Conservation (phyloP, 2,329 filamentous ascomycete species). For the Cladorrhinum sp. region DNA sequence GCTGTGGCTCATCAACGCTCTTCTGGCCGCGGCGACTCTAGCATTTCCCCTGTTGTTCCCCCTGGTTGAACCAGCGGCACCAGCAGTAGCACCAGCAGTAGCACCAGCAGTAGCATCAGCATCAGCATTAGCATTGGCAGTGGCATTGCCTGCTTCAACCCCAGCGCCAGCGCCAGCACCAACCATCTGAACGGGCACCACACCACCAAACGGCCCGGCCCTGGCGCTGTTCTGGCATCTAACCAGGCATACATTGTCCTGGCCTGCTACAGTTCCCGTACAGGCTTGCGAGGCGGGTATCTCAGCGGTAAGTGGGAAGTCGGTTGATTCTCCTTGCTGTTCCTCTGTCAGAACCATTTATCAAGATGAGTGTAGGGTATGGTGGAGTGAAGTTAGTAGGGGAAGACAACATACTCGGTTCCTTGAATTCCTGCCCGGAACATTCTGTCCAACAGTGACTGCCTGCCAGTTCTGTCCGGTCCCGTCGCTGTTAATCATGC, state of each 20-base stretch:
- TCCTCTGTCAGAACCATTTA: neutral
- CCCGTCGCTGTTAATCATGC: constrained; percentile 61
- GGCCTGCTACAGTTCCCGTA: constrained; percentile 58
- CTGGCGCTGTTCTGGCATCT: constrained; percentile 59
- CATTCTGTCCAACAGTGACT: constrained; percentile 53
- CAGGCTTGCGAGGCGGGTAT: constrained; percentile 55
- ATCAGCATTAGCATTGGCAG: neutral
- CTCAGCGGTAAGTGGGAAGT: constrained; percentile 53
- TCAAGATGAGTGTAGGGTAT: too few relatives aligned
- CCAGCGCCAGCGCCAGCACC: neutral
- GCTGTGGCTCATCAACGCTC: constrained; percentile 5
- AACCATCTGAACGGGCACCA: constrained; percentile 36
- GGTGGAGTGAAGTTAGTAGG: too few relatives aligned
- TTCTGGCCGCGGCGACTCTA: neutral
- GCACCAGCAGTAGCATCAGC: neutral
- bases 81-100: too few relatives aligned
- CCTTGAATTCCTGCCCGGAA: constrained; percentile 49
- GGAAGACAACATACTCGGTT: constrained; percentile 36
- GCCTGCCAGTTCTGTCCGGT: constrained; percentile 52
- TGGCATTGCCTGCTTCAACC: neutral
- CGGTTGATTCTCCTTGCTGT: constrained; percentile 39
- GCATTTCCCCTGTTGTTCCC: neutral
- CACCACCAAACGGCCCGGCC: constrained; percentile 58
- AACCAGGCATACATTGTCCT: constrained; percentile 60
- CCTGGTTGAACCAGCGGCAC: neutral